Evolutionary conservation across 2,329 filamentous ascomycete species (phyloP), one percentile per base, ranked within the genome.

Genomic region (Aspergillus sp.): DNA sequence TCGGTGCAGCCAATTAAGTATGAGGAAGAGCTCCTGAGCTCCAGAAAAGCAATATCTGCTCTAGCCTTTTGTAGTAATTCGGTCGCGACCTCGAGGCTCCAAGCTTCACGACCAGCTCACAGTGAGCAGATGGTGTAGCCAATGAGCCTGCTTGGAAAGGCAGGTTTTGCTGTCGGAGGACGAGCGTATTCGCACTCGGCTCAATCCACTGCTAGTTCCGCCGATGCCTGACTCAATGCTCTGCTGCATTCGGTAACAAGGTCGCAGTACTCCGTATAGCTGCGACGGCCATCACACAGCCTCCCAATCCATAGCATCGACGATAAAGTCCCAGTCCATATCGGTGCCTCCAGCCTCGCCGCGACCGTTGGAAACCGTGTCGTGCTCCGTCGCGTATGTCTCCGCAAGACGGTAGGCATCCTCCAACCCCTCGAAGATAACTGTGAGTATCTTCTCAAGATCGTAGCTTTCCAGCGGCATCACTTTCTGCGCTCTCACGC

Each of bases 261-360:
- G 34, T 41, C 34, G 34, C 2, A 11, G n/a, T 19, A 19, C 19
- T 19, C 19, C 2, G 34, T 15, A 15, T 41, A 41, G 34, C 4
- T 41, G 34, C 1, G 5, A 41, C 4, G 15, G 13, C 3, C 11
- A 23, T 69, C 61, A 75, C 43, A 76, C 69, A 48, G 73, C 72
- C 69, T 86, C 82, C 84, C 84, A 86, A 61, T 87, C 84, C 84
- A 86, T 87, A 1, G 83, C 84, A 64, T 87, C 85, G 2, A 84
- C 81, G 74, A 87, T 85, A 60, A 86, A 86, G 28, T 79, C 81
- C 83, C 84, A 87, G 61, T 82, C 80, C 8, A 79, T 77, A 59
- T 82, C 79, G 17, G 78, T 72, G 28, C 62, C 51, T 15, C 54
- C 63, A n/a, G 54, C 52, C 13, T 54, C 64, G 7, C 28, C 65